These are phyloP conservation scores for Flaveria robusta DNA, from an alignment of 129 eudicot species.

Conservation along the genomic window DNA sequence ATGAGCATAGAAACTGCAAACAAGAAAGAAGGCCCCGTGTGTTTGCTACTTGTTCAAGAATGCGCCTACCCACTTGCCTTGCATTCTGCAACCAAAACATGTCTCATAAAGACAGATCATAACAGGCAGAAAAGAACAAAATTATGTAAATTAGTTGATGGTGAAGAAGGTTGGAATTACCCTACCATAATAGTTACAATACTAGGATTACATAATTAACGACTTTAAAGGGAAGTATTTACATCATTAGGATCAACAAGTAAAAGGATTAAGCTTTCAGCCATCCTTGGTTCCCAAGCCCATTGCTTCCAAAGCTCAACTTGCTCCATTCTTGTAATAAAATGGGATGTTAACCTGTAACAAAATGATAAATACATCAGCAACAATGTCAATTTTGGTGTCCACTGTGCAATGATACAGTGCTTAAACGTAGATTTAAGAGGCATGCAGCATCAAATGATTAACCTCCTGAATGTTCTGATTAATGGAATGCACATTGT, in stretches of 20 bases:
- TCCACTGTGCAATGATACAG: not conserved
- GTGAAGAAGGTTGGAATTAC: not conserved
- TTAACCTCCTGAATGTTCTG: constrained; percentile 77
- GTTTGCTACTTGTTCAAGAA: constrained; percentile 77
- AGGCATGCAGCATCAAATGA: constrained; percentile 16
- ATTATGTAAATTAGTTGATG: not conserved
- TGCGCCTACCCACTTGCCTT: constrained; percentile 78
- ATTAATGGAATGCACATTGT: constrained; percentile 67
- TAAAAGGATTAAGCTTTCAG: constrained; percentile 80
- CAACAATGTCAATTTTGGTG: not conserved
- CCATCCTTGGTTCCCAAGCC: constrained; percentile 97
- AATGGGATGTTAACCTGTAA: constrained; percentile 70
- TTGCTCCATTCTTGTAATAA: constrained; percentile 64
- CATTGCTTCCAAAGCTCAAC: constrained; percentile 73
- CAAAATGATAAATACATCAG: constrained; percentile 1
- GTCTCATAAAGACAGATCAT: constrained; percentile 1
- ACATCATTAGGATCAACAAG: constrained; percentile 97
- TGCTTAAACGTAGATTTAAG: constrained; percentile 10
- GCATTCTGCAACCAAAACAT: constrained; percentile 63
- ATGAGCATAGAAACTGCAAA: constrained; percentile 83
- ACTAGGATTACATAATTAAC: constrained; percentile 14
- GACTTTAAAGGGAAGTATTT: constrained; percentile 33
- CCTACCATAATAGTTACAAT: too few species aligned
- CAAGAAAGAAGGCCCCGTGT: constrained; percentile 75
- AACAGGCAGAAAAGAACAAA: constrained; percentile 16